phyloP scores from a whole-genome alignment of 495 filamentous ascomycete species.

The Copromyces sp. region DNA sequence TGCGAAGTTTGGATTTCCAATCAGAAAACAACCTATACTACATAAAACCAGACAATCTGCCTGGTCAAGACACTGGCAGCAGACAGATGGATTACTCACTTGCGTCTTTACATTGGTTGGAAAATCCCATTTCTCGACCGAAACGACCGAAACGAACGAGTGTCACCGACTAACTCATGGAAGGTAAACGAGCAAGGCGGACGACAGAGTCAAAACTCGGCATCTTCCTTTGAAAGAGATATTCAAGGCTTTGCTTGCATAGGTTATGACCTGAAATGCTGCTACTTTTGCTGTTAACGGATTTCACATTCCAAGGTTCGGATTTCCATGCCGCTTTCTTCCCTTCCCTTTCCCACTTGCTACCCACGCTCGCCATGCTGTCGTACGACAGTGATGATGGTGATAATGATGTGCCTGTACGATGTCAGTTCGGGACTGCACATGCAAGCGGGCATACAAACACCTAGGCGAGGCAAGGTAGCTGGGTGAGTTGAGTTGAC shows the following conservation, averaged over 20 bases:
- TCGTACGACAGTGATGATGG: not conserved
- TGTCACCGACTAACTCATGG: not conserved
- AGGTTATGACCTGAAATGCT: no score
- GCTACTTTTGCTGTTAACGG: no score
- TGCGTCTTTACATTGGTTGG: not conserved
- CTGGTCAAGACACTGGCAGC: not conserved
- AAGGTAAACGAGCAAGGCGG: not conserved
- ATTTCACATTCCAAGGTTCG: not conserved
- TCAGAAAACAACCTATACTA: not conserved
- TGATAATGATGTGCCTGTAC: not conserved
- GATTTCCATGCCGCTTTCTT: not conserved
- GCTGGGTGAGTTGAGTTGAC: not conserved
- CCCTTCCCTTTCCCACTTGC: not conserved
- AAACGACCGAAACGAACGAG: not conserved
- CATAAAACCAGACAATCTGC: not conserved
- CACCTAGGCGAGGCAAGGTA: not conserved
- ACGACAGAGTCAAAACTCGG: not conserved
- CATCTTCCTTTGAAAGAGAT: not conserved
- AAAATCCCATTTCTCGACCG: not conserved
- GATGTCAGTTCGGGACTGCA: not conserved
- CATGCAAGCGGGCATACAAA: not conserved
- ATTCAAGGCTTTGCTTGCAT: not conserved
- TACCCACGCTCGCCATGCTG: not conserved
- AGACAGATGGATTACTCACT: not conserved
- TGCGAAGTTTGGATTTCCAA: not conserved